Evolutionary conservation across 192 early-diverging fungal species (phyloP).

Genomic region (Endogone sp.): DNA sequence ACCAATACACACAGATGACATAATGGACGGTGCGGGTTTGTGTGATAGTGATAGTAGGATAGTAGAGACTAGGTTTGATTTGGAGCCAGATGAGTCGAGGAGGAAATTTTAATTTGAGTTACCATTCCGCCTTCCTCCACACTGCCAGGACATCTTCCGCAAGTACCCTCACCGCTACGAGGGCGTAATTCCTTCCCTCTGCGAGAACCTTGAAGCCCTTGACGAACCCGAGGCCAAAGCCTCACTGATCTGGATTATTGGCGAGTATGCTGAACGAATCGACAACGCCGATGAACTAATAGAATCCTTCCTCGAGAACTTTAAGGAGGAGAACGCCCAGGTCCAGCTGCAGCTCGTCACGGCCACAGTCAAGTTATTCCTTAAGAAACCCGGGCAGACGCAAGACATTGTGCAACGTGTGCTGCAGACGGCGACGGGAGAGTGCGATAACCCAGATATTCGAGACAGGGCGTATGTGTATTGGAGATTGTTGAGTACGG

Average conservation of each 20-base stretch:
- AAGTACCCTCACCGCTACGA: constrained; percentile 90
- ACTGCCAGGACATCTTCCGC: constrained; percentile 87
- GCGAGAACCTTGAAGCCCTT: constrained; percentile 84
- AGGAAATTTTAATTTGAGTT: too few species aligned
- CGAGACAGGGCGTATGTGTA: constrained; percentile 97
- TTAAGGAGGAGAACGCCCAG: constrained; percentile 79
- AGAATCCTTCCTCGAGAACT: constrained; percentile 73
- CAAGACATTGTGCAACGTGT: constrained; percentile 86
- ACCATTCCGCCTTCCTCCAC: too few species aligned
- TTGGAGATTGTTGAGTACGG: constrained; percentile 93
- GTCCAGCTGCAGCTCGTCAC: constrained; percentile 90
- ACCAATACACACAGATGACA: background rate
- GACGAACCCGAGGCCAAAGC: constrained; percentile 91
- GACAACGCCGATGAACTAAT: constrained; percentile 80
- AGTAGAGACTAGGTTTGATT: background rate
- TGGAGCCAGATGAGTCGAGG: background rate
- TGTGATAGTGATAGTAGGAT: background rate
- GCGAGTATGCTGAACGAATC: constrained; percentile 91
- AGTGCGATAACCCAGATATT: constrained; percentile 91
- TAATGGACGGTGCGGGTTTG: too few species aligned
- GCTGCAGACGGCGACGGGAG: constrained; percentile 84
- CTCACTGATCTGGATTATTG: constrained; percentile 93
- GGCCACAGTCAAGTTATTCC: constrained; percentile 90
- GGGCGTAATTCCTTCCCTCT: constrained; percentile 79
- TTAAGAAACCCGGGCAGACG: constrained; percentile 81